Evolutionary conservation across 1,139 yeast genomes (phyloP), one percentile per base, ranked within the genome.

Genomic region (Suhomyces taliae): DNA sequence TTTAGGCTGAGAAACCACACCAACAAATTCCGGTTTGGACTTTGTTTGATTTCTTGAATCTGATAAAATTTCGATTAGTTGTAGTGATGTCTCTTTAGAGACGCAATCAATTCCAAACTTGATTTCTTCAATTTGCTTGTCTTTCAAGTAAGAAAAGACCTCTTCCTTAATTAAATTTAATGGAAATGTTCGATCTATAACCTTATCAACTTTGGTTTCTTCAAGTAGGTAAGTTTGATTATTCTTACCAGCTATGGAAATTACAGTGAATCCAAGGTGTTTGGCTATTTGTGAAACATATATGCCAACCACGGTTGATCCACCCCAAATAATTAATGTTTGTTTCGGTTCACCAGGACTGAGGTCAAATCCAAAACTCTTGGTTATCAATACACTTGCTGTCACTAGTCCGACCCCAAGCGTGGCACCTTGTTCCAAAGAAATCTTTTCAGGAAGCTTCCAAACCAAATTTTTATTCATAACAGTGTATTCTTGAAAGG

Each of bases 321-420:
- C 81, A 41, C 81, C 81, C 79, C 80, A 76, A n/a, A 76, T 63
- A 4, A 74, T 31, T 9, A 36, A 36, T 7, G 26, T 31, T 26
- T 36, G 3, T 2, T 9, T 58, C 15, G 39, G 31, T 4, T 45
- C 34, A 9, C n/a, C 4, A 6, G 50, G 46, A 6, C 31, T 34
- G 15, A 58, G 47, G n/a, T 53, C 55, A 36, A 63, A 50, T 4
- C 46, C 53, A 43, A 72, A 60, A 40, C 72, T 68, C 27, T 72
- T 66, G 45, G 71, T 53, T 4, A 74, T 67, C 36, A 71, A 60
- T 2, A 61, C 52, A 4, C 76, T 75, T 2, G 79, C 77, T 6
- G 81, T 75, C 3, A 75, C 78, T 29, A 76, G 54, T 0, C 79
- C 79, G 26, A 76, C 81, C 9, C 81, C 81, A 44, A 76, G 58